Evolutionary conservation across 352 stramenopile genomes (phyloP), one percentile per base, ranked within the genome.

Genomic region (Detonula confervacea): DNA sequence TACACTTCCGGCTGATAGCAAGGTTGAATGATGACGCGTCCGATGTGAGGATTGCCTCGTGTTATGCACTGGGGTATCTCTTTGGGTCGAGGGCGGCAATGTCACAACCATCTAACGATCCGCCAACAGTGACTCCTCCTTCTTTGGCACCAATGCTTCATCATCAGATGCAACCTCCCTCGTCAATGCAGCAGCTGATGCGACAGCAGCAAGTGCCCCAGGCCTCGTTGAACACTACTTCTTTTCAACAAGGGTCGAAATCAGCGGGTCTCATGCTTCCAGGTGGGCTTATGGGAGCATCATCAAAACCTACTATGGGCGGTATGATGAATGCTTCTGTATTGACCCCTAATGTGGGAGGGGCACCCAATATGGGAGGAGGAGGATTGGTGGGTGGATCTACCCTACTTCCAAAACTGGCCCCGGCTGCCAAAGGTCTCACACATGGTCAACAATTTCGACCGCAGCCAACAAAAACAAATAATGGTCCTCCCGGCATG

Each of bases 21-120:
- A 89, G 96, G 1, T 87, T 98, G 1, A 77, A 84, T 14, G 95
- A 98, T 71, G 87, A 95, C 35, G 88, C 91, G 1, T 89, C 96
- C 6, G 93, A 97, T 87, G 96, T 99, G 8, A 90, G 97, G 47
- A 95, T 96, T 11, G 93, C 96, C 25, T 96, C 96, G 5, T 95
- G 96, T 6, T 98, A 97, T 83, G 96, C 97, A 14, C 81, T 99
- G 30, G 95, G 95, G 11, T 96, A 90, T 61, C 80, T 99, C 5
- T 92, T 98, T 44, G 95, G 95, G 9, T 76, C 81, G 44, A 55
- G 63, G 35, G 56, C 62, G 49, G n/a, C 25, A 54, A 80, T n/a
- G n/a, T n/a, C n/a, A n/a, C n/a, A n/a, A n/a, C n/a, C 65, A 51
- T 42, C 61, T 18, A 64, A 54, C 51, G 29, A 59, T n/a, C n/a